Base-by-base conservation (phyloP, 176 grass and related monocot genomes). In the Aechmea fasciata region DNA sequence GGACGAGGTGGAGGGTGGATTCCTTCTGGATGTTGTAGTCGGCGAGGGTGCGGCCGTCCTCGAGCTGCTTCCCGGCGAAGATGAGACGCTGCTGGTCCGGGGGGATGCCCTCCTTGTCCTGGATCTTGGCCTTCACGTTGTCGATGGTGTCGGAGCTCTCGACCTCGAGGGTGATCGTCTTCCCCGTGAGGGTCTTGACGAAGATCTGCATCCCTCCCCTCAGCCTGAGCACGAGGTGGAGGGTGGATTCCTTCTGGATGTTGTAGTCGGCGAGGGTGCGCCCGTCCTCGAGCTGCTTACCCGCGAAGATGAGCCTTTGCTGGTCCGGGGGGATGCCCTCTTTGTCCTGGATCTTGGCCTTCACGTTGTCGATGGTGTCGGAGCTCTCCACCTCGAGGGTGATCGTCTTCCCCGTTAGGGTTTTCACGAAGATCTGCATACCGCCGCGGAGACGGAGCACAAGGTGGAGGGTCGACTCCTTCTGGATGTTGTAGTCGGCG, bases 1-100 rank as follows among this genome's bases (percentile, higher is more conserved):
- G 88, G 0, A 91, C 89, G 0, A 90, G 49, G 63, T 90, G 87
- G 0, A 90, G 83, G 11, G 83, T 90, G 8, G 63, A 70, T 47
- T 92, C 90, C 79, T 92, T 88, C 69, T 88, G 82, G 15, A 92
- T 92, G 69, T 92, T 92, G 50, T 92, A 88, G 25, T 93, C 90
- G 0, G 90, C 86, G 0, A 93, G 78, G 51, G 83, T 93, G 0
- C 86, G 11, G 3, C 85, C 89, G 0, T 85, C 89, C 70, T 92
- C 89, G 0, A 92, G 79, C 13, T 92, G 89, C 69, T 88, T 92
- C 0, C 89, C 89, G 0, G 85, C 82, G 0, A 92, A 92, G 69
- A 88, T 88, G 0, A 92, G 57, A 0, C 89, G 62, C 67, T 92
- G 89, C 85, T 88, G 85, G 53, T 88, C 85, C 18, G 82, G 89